Conservation (phyloP, 805 yeast genomes). For the Myxozyma vanderwaltii region DNA sequence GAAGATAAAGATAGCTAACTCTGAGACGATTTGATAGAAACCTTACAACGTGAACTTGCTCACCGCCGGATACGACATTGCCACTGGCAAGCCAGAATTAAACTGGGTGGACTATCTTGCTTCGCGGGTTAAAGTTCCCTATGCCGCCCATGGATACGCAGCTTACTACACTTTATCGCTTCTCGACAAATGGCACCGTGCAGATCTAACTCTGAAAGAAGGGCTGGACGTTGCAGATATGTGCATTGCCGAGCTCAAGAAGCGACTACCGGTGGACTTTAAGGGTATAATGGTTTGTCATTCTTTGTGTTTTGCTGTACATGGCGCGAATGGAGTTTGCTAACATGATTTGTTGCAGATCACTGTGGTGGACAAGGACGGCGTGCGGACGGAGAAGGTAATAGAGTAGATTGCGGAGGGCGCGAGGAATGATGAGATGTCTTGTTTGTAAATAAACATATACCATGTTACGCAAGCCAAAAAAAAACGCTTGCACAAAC, state of each 20-base stretch:
- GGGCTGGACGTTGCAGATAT: slow-evolving; percentile 72
- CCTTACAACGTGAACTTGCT: slow-evolving; percentile 95
- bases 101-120: slow-evolving; percentile 95
- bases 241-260: slow-evolving; percentile 77
- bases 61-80: slow-evolving; percentile 77
- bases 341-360: slow-evolving; percentile 42
- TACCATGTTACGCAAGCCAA: neutral
- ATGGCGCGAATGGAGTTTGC: neutral
- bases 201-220: slow-evolving; percentile 71
- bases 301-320: neutral
- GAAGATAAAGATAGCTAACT: neutral
- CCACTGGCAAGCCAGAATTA: slow-evolving; percentile 61
- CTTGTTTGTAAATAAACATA: neutral
- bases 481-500: neutral
- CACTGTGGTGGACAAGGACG: slow-evolving; percentile 66
- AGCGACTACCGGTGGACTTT: slow-evolving; percentile 90
- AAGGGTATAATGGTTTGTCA: slow-evolving; percentile 68
- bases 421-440: neutral
- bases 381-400: slow-evolving; percentile 50
- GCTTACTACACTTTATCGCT: slow-evolving; percentile 90
- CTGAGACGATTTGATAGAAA: slow-evolving; percentile 46
- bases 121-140: slow-evolving; percentile 85
- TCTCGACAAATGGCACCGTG: slow-evolving; percentile 84
- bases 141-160: slow-evolving; percentile 99
- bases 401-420: neutral